Evolutionary conservation across 148 eudicot species (phyloP), one percentile per base, ranked within the genome.

Genomic region (Spergularia bocconei): DNA sequence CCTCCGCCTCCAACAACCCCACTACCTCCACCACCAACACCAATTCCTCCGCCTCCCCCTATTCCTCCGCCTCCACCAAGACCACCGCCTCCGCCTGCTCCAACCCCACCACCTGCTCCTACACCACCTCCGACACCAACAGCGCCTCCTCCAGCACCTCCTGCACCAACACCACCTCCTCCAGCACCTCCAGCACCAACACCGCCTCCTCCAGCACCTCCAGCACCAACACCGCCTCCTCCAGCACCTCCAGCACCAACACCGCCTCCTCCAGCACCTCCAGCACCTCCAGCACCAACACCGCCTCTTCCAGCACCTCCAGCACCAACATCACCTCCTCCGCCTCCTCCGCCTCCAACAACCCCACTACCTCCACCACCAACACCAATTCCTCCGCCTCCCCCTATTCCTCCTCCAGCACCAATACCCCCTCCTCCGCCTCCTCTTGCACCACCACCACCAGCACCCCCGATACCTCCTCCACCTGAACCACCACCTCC

Each of bases 51-150:
- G 8, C 5, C 20, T 5, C 68, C 57, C 6, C 76, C 57, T n/a
- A n/a, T n/a, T 12, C 59, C 1, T 0, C 57, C 63, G 16, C 47
- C 17, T 54, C 61, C 41, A 47, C 55, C 56, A 47, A n/a, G n/a
- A n/a, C n/a, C 62, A 0, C 47, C 48, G 6, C 20, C 23, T 0
- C 73, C 72, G 0, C 0, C 41, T 6, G 15, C 41, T 17, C 55
- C 71, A 0, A 29, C 57, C 0, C 36, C 57, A 0, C 36, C 71
- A 2, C 57, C 38, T 2, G 8, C 38, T 0, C 16, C 23, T 10
- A 3, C 71, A 11, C 71, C 59, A 12, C n/a, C 72, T 10, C 58
- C 72, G 0, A 14, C 72, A 13, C 72, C n/a, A n/a, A n/a, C 72
- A 3, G 13, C 33, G 2, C 71, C 36, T 0, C 21, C 17, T 13